phyloP scores from a whole-genome alignment of 305 asterid genomes.

The Fraxinus nigra region DNA sequence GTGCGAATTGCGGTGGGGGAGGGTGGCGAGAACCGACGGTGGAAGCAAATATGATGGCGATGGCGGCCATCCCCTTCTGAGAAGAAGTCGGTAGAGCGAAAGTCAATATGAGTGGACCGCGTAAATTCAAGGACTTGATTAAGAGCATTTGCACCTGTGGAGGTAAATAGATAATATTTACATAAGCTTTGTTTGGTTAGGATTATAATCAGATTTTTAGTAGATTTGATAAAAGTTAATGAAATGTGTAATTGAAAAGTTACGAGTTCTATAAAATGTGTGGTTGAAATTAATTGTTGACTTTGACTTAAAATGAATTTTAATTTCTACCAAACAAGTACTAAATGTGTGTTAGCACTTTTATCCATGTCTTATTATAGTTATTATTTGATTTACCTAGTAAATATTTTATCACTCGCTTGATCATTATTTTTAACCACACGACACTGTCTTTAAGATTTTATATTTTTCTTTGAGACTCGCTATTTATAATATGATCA shows the following conservation, averaged over 20 bases:
- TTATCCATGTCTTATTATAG: neutral
- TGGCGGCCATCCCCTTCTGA: neutral
- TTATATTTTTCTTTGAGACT: neutral
- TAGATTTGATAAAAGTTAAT: neutral
- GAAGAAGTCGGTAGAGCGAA: neutral
- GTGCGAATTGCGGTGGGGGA: neutral
- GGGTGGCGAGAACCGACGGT: neutral
- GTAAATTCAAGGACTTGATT: constrained; percentile 27
- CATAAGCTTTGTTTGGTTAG: neutral
- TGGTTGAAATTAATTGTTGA: too few relatives aligned
- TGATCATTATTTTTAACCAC: neutral
- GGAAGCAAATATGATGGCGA: neutral
- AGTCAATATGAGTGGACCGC: constrained; percentile 20
- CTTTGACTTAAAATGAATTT: too few relatives aligned
- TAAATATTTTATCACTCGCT: neutral
- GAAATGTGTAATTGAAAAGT: neutral
- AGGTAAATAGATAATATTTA: neutral
- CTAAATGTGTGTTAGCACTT: neutral
- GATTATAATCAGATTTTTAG: neutral
- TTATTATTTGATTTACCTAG: neutral
- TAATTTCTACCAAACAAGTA: neutral
- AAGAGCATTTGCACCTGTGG: constrained; percentile 34
- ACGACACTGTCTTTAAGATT: neutral
- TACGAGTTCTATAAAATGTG: too few relatives aligned
- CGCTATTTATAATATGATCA: neutral